phyloP scores from a whole-genome alignment of 176 grass and related monocot genomes.

The Carex pumila region DNA sequence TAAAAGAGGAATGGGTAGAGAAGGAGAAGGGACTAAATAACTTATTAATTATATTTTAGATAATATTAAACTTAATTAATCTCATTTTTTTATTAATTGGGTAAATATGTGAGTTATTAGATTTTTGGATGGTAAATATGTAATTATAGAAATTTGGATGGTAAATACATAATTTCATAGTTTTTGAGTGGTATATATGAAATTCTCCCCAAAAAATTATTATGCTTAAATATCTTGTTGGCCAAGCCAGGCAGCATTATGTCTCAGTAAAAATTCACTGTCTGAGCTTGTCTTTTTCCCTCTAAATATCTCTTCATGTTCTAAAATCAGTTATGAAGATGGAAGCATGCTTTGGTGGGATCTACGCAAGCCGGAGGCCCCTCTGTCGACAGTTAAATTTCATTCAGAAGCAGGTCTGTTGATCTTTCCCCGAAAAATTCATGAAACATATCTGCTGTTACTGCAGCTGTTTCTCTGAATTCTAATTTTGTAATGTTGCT shows the following conservation, averaged over 20 bases:
- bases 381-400: slow-evolving; percentile 62
- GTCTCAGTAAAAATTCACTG: background rate
- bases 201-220: background rate
- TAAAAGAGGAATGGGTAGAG: no score
- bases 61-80: no score
- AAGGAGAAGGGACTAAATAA: no score
- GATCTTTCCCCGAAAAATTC: background rate
- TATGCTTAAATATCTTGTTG: background rate
- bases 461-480: background rate
- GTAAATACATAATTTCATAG: no score
- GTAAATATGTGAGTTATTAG: no score
- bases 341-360: slow-evolving; percentile 99
- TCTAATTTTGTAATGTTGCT: slow-evolving; percentile 3
- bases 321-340: slow-evolving; percentile 77
- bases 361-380: slow-evolving; percentile 54
- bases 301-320: background rate
- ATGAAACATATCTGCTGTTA: background rate
- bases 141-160: no score
- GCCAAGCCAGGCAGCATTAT: background rate
- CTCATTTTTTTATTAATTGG: no score
- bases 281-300: background rate
- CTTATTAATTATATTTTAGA: no score
- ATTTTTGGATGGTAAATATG: no score
- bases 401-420: slow-evolving; percentile 83
- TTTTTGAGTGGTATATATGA: no score